Conservation (phyloP, 768 basidiomycete genomes). For the Suillus weaverae region DNA sequence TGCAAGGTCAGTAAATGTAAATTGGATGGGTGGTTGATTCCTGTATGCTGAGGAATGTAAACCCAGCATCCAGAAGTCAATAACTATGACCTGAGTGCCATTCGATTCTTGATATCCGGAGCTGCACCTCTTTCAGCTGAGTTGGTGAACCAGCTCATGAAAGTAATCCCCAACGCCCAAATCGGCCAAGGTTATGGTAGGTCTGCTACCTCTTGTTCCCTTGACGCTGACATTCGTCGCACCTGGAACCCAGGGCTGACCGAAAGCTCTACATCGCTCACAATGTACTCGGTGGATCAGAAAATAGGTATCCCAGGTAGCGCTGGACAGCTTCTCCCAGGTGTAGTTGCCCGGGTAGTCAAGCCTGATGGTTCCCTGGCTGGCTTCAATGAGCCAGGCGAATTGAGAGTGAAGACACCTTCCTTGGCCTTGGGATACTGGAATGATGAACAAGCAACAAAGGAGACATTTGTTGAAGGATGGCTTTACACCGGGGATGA, state of each 20-base stretch:
- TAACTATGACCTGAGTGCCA: conserved; percentile 49
- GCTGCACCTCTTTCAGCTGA: conserved; percentile 66
- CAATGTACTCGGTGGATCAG: conserved; percentile 47
- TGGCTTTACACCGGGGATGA: conserved; percentile 75
- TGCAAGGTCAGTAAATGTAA: conserved; percentile 49
- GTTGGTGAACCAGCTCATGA: conserved; percentile 43
- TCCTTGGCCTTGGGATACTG: conserved; percentile 46
- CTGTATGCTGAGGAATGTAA: background rate
- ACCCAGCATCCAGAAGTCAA: conserved; percentile 50
- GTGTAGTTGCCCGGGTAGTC: conserved; percentile 52
- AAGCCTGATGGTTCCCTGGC: conserved; percentile 59
- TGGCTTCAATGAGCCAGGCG: conserved; percentile 56
- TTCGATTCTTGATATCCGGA: conserved; percentile 57
- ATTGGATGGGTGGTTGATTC: background rate
- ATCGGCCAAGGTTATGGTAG: conserved; percentile 67
- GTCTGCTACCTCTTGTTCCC: background rate
- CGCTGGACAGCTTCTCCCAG: conserved; percentile 49
- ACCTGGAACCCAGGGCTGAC: conserved; percentile 54
- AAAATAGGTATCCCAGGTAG: conserved; percentile 57
- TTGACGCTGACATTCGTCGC: background rate
- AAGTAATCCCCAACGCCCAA: conserved; percentile 54
- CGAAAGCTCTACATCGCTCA: conserved; percentile 55
- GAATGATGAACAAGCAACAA: conserved; percentile 61
- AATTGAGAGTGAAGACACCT: conserved; percentile 50
- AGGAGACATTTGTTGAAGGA: conserved; percentile 70